Evolutionary conservation across 768 basidiomycete species (phyloP), one percentile per base, ranked within the genome.

Genomic region (Tulasnella sp.): DNA sequence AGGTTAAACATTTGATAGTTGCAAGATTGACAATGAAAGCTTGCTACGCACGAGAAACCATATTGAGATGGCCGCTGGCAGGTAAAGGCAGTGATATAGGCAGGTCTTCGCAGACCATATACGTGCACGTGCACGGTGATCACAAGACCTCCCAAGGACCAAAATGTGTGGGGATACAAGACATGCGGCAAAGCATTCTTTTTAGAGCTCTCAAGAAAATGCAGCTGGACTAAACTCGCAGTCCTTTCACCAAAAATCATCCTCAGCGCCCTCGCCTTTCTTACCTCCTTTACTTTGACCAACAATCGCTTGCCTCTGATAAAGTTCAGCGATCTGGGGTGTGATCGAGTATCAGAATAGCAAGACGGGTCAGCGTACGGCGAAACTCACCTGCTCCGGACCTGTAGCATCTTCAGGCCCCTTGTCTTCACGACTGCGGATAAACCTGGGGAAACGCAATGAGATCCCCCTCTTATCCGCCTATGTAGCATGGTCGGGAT

Each of bases 391-490:
- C 79, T 93, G 91, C 67, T 98, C 93, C 4, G 92, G 83, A 2
- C 84, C 82, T 10, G 96, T 98, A 22, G 91, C 90, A 71, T 96
- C 89, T 61, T 97, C 92, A 12, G 84, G 84, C 25, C 76, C 75
- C 71, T 99, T 99, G 71, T 99, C 96, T 62, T 98, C 96, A 63
- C 96, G 80, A 52, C 92, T 73, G 46, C 85, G 82, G 64, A 99
- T 80, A 71, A 97, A 98, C 27, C 96, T 81, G 42, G 96, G 96
- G 73, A 99, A 99, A 11, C 96, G 85, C 46, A 99, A 73, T 15
- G 96, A 98, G 65, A 99, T 89, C 0, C 96, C 96, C 65, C 93
- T 76, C 52, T 88, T 83, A 56, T 93, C 92, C 19, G 82, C 80
- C 88, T 91, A 53, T 24, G 45, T 42, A 30, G n/a, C 49, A 61